Evolutionary conservation across 768 basidiomycete species (phyloP).

Genomic region (Pisolithus albus): DNA sequence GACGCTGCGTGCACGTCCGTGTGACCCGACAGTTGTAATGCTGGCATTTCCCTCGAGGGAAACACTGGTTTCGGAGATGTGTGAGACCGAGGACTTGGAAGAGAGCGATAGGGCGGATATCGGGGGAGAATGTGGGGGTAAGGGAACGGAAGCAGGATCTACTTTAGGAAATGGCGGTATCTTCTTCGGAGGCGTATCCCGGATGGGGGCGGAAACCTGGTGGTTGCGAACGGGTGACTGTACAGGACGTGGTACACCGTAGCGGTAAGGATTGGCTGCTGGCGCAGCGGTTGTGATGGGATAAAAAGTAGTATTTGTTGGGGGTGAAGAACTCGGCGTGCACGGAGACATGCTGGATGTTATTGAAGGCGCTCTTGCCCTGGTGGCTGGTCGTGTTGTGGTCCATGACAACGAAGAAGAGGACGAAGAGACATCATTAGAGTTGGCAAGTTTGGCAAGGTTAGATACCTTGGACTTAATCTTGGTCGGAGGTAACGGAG

Average conservation of each 20-base stretch:
- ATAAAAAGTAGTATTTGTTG: conserved; percentile 34
- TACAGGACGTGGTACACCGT: conserved; percentile 30
- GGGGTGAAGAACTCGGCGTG: conserved; percentile 14
- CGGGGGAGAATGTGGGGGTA: conserved; percentile 66
- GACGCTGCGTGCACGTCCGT: conserved; percentile 33
- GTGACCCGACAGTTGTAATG: conserved; percentile 36
- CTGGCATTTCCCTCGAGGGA: conserved; percentile 34
- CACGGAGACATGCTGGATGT: conserved; percentile 21
- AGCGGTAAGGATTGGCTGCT: conserved; percentile 57
- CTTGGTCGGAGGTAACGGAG: conserved; percentile 23
- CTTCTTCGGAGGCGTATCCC: conserved; percentile 17
- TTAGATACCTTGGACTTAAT: conserved; percentile 60
- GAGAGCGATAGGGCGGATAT: conserved; percentile 67
- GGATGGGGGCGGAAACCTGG: conserved; percentile 19
- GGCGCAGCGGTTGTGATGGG: conserved; percentile 51
- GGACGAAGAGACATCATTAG: conserved; percentile 32
- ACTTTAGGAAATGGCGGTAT: conserved; percentile 28
- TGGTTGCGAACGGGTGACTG: conserved; percentile 29
- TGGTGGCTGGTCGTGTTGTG: conserved; percentile 24
- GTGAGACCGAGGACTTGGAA: conserved; percentile 65
- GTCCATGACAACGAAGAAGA: conserved; percentile 28
- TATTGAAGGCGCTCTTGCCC: conserved; percentile 25
- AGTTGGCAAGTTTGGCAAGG: conserved; percentile 31
- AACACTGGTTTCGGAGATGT: conserved; percentile 38
- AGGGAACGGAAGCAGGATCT: conserved; percentile 51